Evolutionary conservation across 495 filamentous ascomycete genomes (phyloP).

Genomic region (Podospora pseudocomata): DNA sequence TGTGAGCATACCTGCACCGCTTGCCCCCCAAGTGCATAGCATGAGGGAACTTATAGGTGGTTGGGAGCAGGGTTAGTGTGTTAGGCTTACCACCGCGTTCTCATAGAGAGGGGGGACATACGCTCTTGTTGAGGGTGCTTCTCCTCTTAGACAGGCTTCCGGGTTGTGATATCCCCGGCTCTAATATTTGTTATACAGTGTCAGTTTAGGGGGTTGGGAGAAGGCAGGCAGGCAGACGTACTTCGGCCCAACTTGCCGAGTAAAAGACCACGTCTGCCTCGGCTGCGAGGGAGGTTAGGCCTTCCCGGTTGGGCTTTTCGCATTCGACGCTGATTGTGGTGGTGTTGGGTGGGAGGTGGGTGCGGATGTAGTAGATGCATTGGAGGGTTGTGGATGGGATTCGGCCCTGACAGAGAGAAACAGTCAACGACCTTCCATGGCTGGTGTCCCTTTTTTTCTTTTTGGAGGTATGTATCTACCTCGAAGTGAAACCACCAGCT

Average conservation of each 20-base stretch:
- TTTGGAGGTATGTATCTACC: constrained; percentile 35
- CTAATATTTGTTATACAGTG: constrained; percentile 15
- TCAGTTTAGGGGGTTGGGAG: neutral
- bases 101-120: constrained; percentile 21
- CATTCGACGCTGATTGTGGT: constrained; percentile 60
- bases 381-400: constrained; percentile 59
- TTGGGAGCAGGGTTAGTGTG: constrained; percentile 9
- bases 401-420: constrained; percentile 47
- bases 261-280: constrained; percentile 68
- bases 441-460: neutral
- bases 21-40: constrained; percentile 65
- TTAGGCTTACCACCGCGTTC: neutral
- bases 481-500: constrained; percentile 70
- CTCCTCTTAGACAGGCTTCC: constrained; percentile 35
- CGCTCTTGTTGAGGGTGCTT: constrained; percentile 28
- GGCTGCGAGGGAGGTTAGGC: constrained; percentile 57
- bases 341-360: constrained; percentile 35
- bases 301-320: constrained; percentile 62
- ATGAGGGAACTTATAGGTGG: constrained; percentile 46
- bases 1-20: constrained; percentile 45
- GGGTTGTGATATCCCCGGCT: constrained; percentile 33
- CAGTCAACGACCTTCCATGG: neutral
- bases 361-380: constrained; percentile 58
- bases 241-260: constrained; percentile 66
- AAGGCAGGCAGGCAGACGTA: constrained; percentile 30